Evolutionary conservation across 495 filamentous ascomycete species (phyloP).

Genomic region (Chaetomium tenue): DNA sequence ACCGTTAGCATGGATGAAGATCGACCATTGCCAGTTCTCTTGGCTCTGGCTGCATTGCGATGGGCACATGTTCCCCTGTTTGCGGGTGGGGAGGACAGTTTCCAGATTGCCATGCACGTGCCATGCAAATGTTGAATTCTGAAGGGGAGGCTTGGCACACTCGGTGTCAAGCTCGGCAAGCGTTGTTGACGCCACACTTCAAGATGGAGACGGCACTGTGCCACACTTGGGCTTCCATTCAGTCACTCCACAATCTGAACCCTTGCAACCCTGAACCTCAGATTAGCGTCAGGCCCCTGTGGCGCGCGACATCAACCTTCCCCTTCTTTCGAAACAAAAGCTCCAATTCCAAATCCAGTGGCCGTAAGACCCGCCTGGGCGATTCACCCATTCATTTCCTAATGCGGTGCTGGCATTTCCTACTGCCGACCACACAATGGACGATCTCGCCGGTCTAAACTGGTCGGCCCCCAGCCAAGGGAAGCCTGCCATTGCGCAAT

Average conservation of each 20-base stretch:
- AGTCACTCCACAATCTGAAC: background rate
- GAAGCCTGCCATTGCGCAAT: constrained; percentile 40
- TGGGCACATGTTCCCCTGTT: background rate
- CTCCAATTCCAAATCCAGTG: background rate
- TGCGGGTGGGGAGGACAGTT: background rate
- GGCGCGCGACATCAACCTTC: background rate
- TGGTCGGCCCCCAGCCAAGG: constrained; percentile 48
- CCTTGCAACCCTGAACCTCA: background rate
- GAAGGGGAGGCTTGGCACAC: constrained; percentile 6
- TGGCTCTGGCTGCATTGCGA: background rate
- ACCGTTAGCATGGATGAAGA: background rate
- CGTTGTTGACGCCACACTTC: constrained; percentile 4
- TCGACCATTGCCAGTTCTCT: background rate
- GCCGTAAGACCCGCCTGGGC: background rate
- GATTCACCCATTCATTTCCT: background rate
- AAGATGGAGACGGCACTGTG: background rate
- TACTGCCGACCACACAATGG: constrained; percentile 40
- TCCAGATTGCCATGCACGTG: background rate
- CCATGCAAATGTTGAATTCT: background rate
- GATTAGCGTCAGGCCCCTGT: background rate
- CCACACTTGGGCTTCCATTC: background rate
- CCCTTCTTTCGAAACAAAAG: background rate
- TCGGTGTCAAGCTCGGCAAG: background rate
- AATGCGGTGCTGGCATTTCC: constrained; percentile 16
- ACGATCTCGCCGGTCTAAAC: constrained; percentile 54